Percentiles rank a stretch among this genome's conserved stretches.
phyloP scores from a whole-genome alignment of 1,284 basidiomycete genomes.

The Naganishia sp. region DNA sequence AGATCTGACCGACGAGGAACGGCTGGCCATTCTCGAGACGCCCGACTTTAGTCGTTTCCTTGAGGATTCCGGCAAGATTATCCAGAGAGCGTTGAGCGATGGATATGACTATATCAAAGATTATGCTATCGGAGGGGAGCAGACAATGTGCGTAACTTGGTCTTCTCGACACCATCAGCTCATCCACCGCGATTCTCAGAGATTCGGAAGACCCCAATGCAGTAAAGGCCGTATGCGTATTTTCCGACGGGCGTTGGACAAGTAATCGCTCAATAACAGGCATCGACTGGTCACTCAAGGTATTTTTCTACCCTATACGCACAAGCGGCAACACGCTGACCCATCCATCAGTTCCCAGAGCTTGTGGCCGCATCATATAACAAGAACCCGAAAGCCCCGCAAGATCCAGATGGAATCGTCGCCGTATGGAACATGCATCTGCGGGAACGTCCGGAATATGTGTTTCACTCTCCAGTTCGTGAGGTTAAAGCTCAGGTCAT shows the following conservation, averaged over 20 bases:
- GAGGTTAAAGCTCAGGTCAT: neutral
- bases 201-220: slow-evolving; percentile 85
- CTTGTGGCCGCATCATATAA: slow-evolving; percentile 93
- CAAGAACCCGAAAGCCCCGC: slow-evolving; percentile 84
- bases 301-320: slow-evolving; percentile 44
- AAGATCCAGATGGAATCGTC: slow-evolving; percentile 94
- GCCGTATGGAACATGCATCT: slow-evolving; percentile 97
- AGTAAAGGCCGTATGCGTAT: slow-evolving; percentile 83
- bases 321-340: neutral
- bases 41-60: slow-evolving; percentile 92
- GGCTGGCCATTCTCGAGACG: slow-evolving; percentile 73
- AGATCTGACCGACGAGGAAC: slow-evolving; percentile 85
- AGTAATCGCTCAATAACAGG: slow-evolving; percentile 92
- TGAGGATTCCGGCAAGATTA: slow-evolving; percentile 90
- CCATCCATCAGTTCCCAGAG: slow-evolving; percentile 77
- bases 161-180: slow-evolving; percentile 11
- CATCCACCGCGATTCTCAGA: slow-evolving; percentile 54
- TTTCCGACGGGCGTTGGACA: slow-evolving; percentile 82
- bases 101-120: slow-evolving; percentile 95
- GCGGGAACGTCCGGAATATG: slow-evolving; percentile 90
- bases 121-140: slow-evolving; percentile 81
- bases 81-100: slow-evolving; percentile 93
- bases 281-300: slow-evolving; percentile 96
- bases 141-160: slow-evolving; percentile 62
- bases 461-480: slow-evolving; percentile 89